These are phyloP conservation scores for Solanum phureja DNA, from an alignment of 257 asterid species.

Conservation along the genomic window DNA sequence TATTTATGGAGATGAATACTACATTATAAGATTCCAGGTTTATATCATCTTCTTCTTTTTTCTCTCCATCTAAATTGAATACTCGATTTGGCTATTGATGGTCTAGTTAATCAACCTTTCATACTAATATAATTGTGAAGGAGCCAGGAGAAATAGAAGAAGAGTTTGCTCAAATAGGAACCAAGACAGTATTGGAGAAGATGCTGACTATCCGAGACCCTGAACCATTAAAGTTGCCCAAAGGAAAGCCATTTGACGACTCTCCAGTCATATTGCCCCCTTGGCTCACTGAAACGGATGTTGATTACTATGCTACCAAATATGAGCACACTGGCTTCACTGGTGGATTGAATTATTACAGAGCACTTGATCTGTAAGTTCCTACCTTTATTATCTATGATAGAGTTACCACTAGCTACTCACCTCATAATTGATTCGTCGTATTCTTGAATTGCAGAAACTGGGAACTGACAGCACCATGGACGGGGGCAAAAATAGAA, in stretches of 20 bases:
- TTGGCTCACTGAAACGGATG: slow-evolving; percentile 60
- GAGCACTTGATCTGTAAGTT: slow-evolving; percentile 42
- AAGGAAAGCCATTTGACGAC: slow-evolving; percentile 38
- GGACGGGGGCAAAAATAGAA: slow-evolving; percentile 11
- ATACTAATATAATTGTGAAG: slow-evolving; percentile 17
- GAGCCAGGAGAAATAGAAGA: slow-evolving; percentile 74
- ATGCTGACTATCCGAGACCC: slow-evolving; percentile 35
- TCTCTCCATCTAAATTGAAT: neutral
- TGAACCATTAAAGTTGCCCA: slow-evolving; percentile 39
- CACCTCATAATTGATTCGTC: neutral
- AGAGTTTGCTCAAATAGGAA: slow-evolving; percentile 43
- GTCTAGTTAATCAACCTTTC: neutral
- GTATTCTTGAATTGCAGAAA: slow-evolving; percentile 3
- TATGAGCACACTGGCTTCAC: slow-evolving; percentile 63
- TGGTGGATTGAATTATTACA: slow-evolving; percentile 71
- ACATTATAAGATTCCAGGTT: slow-evolving; percentile 70
- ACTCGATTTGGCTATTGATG: neutral
- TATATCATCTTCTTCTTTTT: neutral
- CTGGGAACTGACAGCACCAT: slow-evolving; percentile 15
- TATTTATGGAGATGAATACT: slow-evolving; percentile 48
- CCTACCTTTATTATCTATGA: neutral
- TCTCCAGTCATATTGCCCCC: slow-evolving; percentile 18
- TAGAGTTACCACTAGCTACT: neutral
- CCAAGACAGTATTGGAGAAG: slow-evolving; percentile 38
- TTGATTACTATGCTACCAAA: slow-evolving; percentile 41